A percentile compares a stretch with the other conserved stretches of the same genome.
These are phyloP conservation scores for Shiraia sp. DNA, from an alignment of 2,329 filamentous ascomycete species.

Conservation along the genomic window DNA sequence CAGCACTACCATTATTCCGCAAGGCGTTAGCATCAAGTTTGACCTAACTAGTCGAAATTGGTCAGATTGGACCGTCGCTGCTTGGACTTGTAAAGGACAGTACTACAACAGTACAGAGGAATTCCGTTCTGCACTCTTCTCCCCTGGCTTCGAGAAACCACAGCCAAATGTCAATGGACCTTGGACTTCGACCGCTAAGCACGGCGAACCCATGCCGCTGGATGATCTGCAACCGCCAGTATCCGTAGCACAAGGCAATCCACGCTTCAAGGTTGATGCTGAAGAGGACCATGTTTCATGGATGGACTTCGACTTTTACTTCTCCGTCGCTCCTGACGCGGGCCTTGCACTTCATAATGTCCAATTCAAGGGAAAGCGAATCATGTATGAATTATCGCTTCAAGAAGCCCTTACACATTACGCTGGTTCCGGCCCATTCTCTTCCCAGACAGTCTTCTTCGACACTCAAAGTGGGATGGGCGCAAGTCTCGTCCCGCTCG, in stretches of 20 bases:
- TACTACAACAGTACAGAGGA: constrained; percentile 56
- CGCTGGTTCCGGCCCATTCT: constrained; percentile 53
- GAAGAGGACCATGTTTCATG: constrained; percentile 53
- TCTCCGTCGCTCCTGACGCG: constrained; percentile 54
- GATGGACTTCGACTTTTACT: constrained; percentile 59
- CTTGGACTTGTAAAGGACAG: constrained; percentile 60
- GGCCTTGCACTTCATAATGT: constrained; percentile 59
- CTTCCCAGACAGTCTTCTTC: constrained; percentile 52
- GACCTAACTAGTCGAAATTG: constrained; percentile 58
- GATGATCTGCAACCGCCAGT: constrained; percentile 60
- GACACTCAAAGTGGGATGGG: constrained; percentile 57
- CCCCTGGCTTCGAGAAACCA: constrained; percentile 52
- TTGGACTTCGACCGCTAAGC: constrained; percentile 52
- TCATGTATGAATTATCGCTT: constrained; percentile 60
- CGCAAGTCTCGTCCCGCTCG: constrained; percentile 46
- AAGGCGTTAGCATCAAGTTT: constrained; percentile 47
- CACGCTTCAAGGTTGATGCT: constrained; percentile 50
- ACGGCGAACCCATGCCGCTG: constrained; percentile 45
- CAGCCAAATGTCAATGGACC: constrained; percentile 53
- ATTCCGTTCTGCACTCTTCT: constrained; percentile 52
- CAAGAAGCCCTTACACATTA: constrained; percentile 62
- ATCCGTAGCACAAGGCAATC: constrained; percentile 49
- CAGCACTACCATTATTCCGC: constrained; percentile 50
- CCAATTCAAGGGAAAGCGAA: constrained; percentile 57
- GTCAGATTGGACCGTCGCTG: constrained; percentile 54